Percentiles rank a stretch among this genome's conserved stretches.
Conservation (phyloP, 192 early-diverging fungal species). For the Podila verticillata region DNA sequence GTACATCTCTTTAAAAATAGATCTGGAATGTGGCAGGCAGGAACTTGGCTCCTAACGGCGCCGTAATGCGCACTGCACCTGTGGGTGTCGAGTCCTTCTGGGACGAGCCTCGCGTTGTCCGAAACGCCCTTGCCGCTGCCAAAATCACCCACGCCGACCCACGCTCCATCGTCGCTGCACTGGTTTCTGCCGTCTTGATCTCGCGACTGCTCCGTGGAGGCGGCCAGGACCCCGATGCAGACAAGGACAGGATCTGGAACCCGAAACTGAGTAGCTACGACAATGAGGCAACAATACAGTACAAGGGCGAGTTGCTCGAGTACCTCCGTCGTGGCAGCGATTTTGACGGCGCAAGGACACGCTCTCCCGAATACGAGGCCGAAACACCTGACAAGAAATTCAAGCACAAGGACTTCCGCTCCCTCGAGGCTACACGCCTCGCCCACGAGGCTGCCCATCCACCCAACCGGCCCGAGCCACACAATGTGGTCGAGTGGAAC, state of each 20-base stretch:
- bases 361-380: constrained; percentile 17
- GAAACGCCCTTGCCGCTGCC: constrained; percentile 51
- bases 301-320: not conserved
- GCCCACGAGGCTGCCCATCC: not conserved
- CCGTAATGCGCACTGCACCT: constrained; percentile 52
- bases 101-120: constrained; percentile 49
- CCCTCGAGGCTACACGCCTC: not conserved
- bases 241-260: constrained; percentile 19
- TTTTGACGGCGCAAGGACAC: constrained; percentile 9
- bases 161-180: constrained; percentile 38
- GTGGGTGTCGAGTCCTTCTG: constrained; percentile 46
- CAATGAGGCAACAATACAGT: not conserved
- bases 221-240: not conserved
- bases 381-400: constrained; percentile 9
- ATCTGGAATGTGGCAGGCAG: constrained; percentile 35
- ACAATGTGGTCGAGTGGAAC: not conserved
- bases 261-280: constrained; percentile 6
- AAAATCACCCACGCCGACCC: constrained; percentile 58
- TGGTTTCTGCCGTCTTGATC: constrained; percentile 45
- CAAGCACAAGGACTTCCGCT: constrained; percentile 16
- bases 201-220: constrained; percentile 48
- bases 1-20: not conserved
- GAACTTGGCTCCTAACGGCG: constrained; percentile 51
- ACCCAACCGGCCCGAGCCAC: not conserved
- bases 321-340: constrained; percentile 32